Percentiles rank a stretch among this genome's conserved stretches.
Evolutionary conservation across 805 yeast genomes (phyloP).

Genomic region (Saccharomycopsis microspora): DNA sequence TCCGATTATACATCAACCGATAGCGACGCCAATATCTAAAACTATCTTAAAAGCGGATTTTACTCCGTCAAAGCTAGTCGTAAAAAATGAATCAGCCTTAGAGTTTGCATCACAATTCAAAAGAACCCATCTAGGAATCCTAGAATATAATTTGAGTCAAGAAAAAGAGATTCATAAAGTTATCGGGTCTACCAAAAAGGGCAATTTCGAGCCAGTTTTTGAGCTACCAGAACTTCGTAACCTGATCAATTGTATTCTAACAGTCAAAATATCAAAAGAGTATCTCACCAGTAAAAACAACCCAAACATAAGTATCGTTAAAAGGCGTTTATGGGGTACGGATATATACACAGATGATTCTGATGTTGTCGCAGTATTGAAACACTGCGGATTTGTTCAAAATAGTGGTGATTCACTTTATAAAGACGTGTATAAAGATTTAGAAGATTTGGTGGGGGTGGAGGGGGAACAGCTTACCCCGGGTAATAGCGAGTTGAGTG

Average conservation of each 20-base stretch:
- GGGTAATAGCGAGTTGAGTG: background rate
- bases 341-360: slow-evolving; percentile 93
- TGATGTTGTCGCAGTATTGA: slow-evolving; percentile 62
- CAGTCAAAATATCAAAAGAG: slow-evolving; percentile 21
- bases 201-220: slow-evolving; percentile 10
- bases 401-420: slow-evolving; percentile 18
- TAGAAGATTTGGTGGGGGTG: slow-evolving; percentile 20
- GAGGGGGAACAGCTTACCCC: slow-evolving; percentile 15
- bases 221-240: slow-evolving; percentile 25
- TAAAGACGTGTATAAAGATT: slow-evolving; percentile 16
- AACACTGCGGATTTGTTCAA: slow-evolving; percentile 61
- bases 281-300: slow-evolving; percentile 16
- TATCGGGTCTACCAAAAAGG: background rate
- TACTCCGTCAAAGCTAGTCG: slow-evolving; percentile 2
- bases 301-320: slow-evolving; percentile 7
- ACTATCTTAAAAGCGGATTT: too few relatives aligned
- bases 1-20: too few relatives aligned
- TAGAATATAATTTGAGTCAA: slow-evolving; percentile 33
- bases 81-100: slow-evolving; percentile 31
- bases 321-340: slow-evolving; percentile 63
- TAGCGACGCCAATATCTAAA: too few relatives aligned
- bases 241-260: slow-evolving; percentile 29
- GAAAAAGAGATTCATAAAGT: background rate
- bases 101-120: slow-evolving; percentile 31
- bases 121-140: slow-evolving; percentile 38